Evolutionary conservation across 1,139 yeast genomes (phyloP).

Genomic region (Geotrichum candidum): DNA sequence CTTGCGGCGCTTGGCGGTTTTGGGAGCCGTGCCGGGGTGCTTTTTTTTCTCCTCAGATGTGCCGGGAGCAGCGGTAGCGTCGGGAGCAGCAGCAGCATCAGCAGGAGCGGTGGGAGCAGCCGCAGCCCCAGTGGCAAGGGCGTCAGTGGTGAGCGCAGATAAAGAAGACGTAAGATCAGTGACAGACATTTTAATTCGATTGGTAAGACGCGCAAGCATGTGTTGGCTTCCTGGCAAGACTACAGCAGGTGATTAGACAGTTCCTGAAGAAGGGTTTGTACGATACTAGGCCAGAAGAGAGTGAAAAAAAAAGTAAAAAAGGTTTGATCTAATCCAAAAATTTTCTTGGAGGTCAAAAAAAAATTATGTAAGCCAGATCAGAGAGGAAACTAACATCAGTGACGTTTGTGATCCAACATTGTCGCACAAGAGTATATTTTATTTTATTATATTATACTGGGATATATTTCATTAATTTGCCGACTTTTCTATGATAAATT

Average conservation of each 20-base stretch:
- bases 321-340: not conserved
- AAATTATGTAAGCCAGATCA: not conserved
- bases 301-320: not conserved
- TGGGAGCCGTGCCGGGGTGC: slow-evolving; percentile 1
- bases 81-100: slow-evolving; percentile 19
- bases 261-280: not conserved
- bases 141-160: not conserved
- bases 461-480: not conserved
- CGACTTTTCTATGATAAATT: not conserved
- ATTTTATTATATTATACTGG: not conserved
- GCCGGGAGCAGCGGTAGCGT: slow-evolving; percentile 21
- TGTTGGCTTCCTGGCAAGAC: not conserved
- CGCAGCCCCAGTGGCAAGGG: not conserved
- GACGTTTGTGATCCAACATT: not conserved
- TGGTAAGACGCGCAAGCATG: not conserved
- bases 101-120: slow-evolving; percentile 8
- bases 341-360: not conserved
- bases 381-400: not conserved
- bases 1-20: not conserved
- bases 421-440: too few relatives aligned
- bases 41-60: slow-evolving; percentile 5
- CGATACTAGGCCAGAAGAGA: not conserved
- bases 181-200: not conserved
- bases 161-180: not conserved
- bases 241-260: not conserved